Base-by-base conservation (phyloP, 148 eudicot species). In the Mesembryanthemum crystallinum region DNA sequence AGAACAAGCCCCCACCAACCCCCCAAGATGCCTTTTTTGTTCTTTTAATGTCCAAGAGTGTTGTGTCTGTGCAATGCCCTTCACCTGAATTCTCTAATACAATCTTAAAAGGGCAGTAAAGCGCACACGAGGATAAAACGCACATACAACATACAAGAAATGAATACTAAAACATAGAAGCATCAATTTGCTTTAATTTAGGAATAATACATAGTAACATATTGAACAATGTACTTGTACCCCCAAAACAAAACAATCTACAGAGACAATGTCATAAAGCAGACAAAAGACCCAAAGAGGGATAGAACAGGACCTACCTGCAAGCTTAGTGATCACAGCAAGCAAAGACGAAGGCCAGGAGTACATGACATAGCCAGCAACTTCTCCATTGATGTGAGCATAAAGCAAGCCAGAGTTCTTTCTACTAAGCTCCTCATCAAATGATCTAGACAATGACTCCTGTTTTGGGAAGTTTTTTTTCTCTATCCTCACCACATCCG, bases 361-460 rank as follows among this genome's bases (percentile, higher is more conserved):
- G 73, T 84, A 92, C 98, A 94, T 92, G 64, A 81, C 88, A 81
- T 94, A 94, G 27, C 98, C 97, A 63, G 83, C 92, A 71, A 94
- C 75, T 37, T 90, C 92, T 5, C 86, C 96, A 68, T 79, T 76
- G 65, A 78, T 69, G 32, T 67, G 64, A 17, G 78, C 51, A 83
- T 87, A 94, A 27, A 92, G 72, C 76, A 94, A 83, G 1, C 98
- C 96, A 54, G 68, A 35, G 83, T 90, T 94, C 80, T 79, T 89
- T 79, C 89, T 94, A 17, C 77, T 32, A 29, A 91, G 82, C 58
- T 92, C 98, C 7, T 87, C 83, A 33, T 89, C 86, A 57, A 92
- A 90, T 4, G 85, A 83, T 65, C 63, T 61, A 24, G 96, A 88
- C 9, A 94, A 92, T 0, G 98, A 94, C 81, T 94, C 97, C 74